phyloP scores from a whole-genome alignment of 495 filamentous ascomycete species.

The Trichoderma virens region DNA sequence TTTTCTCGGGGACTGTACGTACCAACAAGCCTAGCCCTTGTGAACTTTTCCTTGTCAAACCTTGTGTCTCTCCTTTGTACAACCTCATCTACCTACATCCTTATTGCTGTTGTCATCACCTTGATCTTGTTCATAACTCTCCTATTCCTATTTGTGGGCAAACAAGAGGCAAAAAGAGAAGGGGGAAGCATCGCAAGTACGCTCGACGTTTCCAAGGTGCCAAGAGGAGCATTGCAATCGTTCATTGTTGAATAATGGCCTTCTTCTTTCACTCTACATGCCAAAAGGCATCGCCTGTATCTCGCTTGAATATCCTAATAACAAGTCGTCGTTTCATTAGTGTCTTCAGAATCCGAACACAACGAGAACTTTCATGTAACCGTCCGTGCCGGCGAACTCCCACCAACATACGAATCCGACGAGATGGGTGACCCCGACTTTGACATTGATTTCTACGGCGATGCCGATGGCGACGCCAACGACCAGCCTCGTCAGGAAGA shows the following conservation, averaged over 20 bases:
- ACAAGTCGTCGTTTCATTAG: not conserved
- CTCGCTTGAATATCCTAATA: not conserved
- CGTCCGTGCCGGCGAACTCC: not conserved
- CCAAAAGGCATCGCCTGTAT: not conserved
- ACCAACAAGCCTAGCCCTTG: constrained; percentile 3
- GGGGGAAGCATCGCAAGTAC: no score
- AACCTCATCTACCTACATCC: not conserved
- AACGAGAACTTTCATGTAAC: not conserved
- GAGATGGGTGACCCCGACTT: constrained; percentile 76
- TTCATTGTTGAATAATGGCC: not conserved
- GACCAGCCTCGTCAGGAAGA: constrained; percentile 19
- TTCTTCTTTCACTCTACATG: not conserved
- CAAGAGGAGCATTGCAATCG: no score
- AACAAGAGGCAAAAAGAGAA: not conserved
- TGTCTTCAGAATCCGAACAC: not conserved
- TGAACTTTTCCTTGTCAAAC: not conserved
- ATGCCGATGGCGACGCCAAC: constrained; percentile 50
- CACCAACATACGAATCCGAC: not conserved
- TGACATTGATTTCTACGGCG: constrained; percentile 97
- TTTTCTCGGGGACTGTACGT: constrained; percentile 10
- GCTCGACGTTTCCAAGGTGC: no score
- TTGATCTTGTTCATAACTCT: not conserved
- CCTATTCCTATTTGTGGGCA: no score
- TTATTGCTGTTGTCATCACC: not conserved
- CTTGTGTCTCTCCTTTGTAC: not conserved